Percentiles rank a stretch among this genome's conserved stretches.
phyloP scores from a whole-genome alignment of 176 grass and related monocot species.

The Bromus sterilis region DNA sequence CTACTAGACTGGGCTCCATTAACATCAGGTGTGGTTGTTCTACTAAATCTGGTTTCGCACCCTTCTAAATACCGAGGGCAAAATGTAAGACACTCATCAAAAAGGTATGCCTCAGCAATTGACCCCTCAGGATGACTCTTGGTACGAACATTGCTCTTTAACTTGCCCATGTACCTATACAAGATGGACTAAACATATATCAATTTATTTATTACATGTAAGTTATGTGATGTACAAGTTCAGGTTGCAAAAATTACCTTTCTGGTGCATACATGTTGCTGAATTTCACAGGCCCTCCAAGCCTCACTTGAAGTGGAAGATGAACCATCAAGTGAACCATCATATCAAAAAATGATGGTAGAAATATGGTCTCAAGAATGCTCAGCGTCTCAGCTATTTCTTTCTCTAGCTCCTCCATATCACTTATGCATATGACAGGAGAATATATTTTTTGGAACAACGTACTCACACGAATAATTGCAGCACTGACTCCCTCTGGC shows the following conservation, averaged over 20 bases:
- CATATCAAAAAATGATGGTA: not conserved
- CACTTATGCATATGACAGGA: not conserved
- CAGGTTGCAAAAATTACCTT: not conserved
- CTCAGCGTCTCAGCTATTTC: not conserved
- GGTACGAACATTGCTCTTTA: not conserved
- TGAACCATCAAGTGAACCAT: not conserved
- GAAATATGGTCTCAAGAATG: not conserved
- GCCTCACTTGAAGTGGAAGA: not conserved
- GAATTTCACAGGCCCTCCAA: not conserved
- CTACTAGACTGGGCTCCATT: not conserved
- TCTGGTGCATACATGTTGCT: not conserved
- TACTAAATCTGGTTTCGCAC: not conserved
- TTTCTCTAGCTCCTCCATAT: not conserved
- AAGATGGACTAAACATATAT: too few relatives aligned
- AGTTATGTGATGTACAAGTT: too few relatives aligned
- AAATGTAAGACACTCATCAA: not conserved
- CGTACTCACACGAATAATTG: not conserved
- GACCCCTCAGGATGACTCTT: not conserved
- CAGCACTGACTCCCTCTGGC: not conserved
- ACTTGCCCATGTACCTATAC: not conserved
- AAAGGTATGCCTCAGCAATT: not conserved
- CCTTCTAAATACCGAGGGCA: not conserved
- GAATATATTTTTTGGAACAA: not conserved
- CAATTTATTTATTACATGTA: too few relatives aligned
- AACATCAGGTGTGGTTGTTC: not conserved